Evolutionary conservation across 345 rosid genomes (phyloP).

Genomic region (Reutealis trisperma): DNA sequence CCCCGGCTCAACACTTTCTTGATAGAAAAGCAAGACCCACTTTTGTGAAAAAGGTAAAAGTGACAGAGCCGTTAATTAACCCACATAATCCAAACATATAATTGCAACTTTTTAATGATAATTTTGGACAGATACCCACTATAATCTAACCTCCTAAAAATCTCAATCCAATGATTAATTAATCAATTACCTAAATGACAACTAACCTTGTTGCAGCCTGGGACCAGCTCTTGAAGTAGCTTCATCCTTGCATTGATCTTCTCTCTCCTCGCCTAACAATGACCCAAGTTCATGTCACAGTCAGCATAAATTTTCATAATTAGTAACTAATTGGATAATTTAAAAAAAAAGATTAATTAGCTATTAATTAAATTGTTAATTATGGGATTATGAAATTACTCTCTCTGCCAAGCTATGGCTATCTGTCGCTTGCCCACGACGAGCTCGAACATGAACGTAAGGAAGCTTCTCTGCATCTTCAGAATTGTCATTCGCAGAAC

Average conservation of each 20-base stretch:
- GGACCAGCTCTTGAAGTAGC: slow-evolving; percentile 80
- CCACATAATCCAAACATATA: slow-evolving; percentile 34
- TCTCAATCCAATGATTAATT: slow-evolving; percentile 50
- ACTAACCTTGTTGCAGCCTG: slow-evolving; percentile 80
- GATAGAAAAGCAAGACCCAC: slow-evolving; percentile 41
- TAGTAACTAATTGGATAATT: not conserved
- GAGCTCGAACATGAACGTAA: slow-evolving; percentile 76
- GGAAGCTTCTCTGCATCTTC: slow-evolving; percentile 61
- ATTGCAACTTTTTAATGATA: slow-evolving; percentile 30
- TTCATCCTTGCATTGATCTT: slow-evolving; percentile 77
- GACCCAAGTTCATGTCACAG: slow-evolving; percentile 1
- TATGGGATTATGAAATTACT: slow-evolving; percentile 37
- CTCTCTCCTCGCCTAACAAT: slow-evolving; percentile 68
- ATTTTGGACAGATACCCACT: slow-evolving; percentile 25
- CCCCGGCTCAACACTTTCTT: slow-evolving; percentile 25
- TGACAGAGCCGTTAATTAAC: slow-evolving; percentile 44
- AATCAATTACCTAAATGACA: slow-evolving; percentile 29
- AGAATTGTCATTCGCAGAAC: slow-evolving; percentile 32
- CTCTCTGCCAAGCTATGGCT: slow-evolving; percentile 83
- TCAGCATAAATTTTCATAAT: not conserved
- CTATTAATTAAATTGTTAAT: slow-evolving; percentile 10
- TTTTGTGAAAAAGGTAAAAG: slow-evolving; percentile 45
- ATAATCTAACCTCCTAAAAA: slow-evolving; percentile 35
- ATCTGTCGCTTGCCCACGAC: slow-evolving; percentile 79
- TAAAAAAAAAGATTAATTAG: not conserved